Evolutionary conservation across 345 rosid genomes (phyloP).

Genomic region (Punica granatum): DNA sequence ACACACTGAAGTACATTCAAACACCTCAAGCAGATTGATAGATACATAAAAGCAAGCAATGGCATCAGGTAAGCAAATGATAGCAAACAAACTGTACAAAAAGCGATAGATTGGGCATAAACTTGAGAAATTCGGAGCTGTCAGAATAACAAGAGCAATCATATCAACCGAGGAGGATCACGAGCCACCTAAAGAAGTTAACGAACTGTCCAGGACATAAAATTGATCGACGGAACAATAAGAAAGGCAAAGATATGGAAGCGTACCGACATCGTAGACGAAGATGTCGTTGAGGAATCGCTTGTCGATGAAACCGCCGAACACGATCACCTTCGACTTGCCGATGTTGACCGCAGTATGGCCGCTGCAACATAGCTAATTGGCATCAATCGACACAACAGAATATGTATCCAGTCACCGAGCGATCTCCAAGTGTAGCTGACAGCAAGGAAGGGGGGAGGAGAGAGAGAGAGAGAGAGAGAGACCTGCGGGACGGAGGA

Average conservation of each 20-base stretch:
- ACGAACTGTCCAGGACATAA: not conserved
- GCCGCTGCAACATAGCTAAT: constrained; percentile 43
- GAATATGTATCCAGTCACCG: not conserved
- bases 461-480: not conserved
- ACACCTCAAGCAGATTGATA: not conserved
- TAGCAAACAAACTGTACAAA: not conserved
- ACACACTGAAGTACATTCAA: not conserved
- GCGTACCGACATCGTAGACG: constrained; percentile 73
- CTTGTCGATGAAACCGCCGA: constrained; percentile 85
- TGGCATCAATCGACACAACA: not conserved
- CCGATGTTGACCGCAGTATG: constrained; percentile 74
- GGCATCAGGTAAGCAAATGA: not conserved
- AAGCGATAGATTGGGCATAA: not conserved
- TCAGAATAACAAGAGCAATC: not conserved
- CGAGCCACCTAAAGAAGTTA: not conserved
- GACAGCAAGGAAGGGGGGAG: too few species aligned
- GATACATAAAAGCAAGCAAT: not conserved
- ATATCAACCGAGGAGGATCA: not conserved
- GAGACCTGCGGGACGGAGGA: constrained; percentile 86
- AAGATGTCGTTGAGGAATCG: constrained; percentile 60
- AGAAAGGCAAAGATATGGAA: not conserved
- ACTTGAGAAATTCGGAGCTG: not conserved
- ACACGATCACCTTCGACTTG: constrained; percentile 73
- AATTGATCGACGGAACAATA: not conserved
- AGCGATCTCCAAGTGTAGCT: too few species aligned